Evolutionary conservation across 306 rosid genomes (phyloP), one percentile per base, ranked within the genome.

Genomic region (Cucurbita ficifolia): DNA sequence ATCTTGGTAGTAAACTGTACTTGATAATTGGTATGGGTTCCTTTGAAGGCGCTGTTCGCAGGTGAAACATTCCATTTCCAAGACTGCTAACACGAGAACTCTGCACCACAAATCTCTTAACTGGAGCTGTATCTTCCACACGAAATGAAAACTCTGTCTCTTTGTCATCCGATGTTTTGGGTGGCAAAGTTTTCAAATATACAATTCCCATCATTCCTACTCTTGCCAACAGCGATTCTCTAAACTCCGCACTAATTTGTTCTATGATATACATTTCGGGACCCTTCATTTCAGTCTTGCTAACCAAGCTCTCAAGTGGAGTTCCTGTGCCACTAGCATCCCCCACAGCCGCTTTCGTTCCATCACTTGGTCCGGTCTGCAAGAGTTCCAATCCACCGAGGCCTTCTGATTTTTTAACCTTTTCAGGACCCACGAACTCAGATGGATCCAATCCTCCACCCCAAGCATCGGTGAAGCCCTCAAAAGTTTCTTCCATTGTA

Each of bases 381-480:
- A 94, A 87, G 77, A 91, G 79, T 54, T 94, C 99, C 77, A 94
- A 91, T 72, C 97, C 96, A 76, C 99, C 96, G 53, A 94, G 99
- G 24, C 99, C 97, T 81, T 86, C 83, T 3, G 81, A 61, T 68
- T 88, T 90, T 2, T 72, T 72, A 75, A 82, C 83, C 76, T 88
- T 89, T 52, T 83, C 82, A 0, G 96, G 40, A 13, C 84, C 97
- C 33, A 94, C 87, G 70, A 94, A 94, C 75, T 94, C 96, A 0
- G 96, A 94, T 14, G 90, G 85, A 82, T 94, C 99, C 81, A 91
- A 86, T 45, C 99, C 99, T 69, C 99, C 99, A 59, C 97, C 99
- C 92, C 94, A 94, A 72, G 99, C 95, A 10, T 87, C 97, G 51
- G 84, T 89, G 80, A 94, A 86, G 35, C 95, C 88, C 78, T 94